phyloP scores from a whole-genome alignment of 257 asterid species.

The Petrea volubilis region DNA sequence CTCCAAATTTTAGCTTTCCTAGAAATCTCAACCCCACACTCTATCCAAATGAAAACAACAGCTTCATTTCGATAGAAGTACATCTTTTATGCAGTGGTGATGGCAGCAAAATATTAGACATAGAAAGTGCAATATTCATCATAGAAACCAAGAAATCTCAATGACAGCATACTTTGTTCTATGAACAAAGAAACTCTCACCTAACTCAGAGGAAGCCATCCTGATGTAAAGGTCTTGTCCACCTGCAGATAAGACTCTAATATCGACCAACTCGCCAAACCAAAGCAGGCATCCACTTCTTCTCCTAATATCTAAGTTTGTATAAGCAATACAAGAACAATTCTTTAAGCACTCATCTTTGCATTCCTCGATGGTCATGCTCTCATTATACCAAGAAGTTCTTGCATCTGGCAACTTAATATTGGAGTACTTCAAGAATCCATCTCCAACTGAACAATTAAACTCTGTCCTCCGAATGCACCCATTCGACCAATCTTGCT shows the following conservation, averaged over 20 bases:
- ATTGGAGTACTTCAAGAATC: slow-evolving; percentile 21
- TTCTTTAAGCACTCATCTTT: slow-evolving; percentile 31
- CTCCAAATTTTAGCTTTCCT: too few relatives aligned
- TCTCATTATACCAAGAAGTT: slow-evolving; percentile 22
- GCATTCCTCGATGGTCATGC: slow-evolving; percentile 39
- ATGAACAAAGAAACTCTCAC: neutral
- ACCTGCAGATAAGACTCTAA: slow-evolving; percentile 20
- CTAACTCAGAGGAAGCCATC: slow-evolving; percentile 36
- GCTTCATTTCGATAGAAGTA: too few relatives aligned
- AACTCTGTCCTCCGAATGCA: slow-evolving; percentile 27
- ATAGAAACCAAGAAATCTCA: too few relatives aligned
- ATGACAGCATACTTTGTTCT: too few relatives aligned
- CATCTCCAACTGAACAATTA: slow-evolving; percentile 26
- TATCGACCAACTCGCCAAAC: slow-evolving; percentile 42
- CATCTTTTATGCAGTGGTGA: too few relatives aligned
- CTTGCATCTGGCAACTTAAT: slow-evolving; percentile 40
- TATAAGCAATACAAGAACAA: slow-evolving; percentile 46
- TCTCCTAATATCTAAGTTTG: slow-evolving; percentile 29
- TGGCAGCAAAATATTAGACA: too few relatives aligned
- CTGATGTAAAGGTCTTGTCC: slow-evolving; percentile 34
- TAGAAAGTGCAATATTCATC: too few relatives aligned
- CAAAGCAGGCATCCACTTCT: slow-evolving; percentile 49
- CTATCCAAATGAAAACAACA: too few relatives aligned
- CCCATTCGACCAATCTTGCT: slow-evolving; percentile 27
- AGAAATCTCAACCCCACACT: too few relatives aligned